These are phyloP conservation scores for Russula ochroleuca DNA, from an alignment of 768 basidiomycete species.

Conservation along the genomic window DNA sequence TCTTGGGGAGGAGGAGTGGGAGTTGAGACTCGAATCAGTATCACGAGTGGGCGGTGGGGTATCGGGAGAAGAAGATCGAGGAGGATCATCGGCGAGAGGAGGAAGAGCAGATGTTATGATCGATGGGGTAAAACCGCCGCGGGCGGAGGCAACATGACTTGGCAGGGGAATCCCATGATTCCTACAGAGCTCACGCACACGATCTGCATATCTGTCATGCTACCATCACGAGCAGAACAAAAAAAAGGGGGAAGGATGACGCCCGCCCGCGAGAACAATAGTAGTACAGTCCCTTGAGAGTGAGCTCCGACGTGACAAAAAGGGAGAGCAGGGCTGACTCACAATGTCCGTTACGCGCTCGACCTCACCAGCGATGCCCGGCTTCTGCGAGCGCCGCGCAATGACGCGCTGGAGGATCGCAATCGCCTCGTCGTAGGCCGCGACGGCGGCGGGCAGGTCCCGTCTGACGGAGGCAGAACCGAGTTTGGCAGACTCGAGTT, in stretches of 20 bases:
- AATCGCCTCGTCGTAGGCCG: conserved; percentile 23
- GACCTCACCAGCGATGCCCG: conserved; percentile 3
- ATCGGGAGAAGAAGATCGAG: not conserved
- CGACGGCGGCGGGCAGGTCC: conserved; percentile 3
- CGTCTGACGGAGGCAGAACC: not conserved
- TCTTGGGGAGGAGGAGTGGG: not conserved
- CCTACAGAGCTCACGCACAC: conserved; percentile 16
- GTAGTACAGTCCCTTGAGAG: not conserved
- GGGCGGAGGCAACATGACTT: not conserved
- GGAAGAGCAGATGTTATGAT: not conserved
- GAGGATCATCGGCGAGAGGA: not conserved
- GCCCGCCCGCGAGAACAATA: not conserved
- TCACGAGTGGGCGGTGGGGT: not conserved
- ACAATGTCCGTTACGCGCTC: conserved; percentile 16
- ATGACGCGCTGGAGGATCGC: conserved; percentile 43
- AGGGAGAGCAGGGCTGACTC: not conserved
- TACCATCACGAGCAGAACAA: not conserved
- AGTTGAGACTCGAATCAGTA: not conserved
- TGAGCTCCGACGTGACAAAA: not conserved
- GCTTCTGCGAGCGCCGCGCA: not conserved
- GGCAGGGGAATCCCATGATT: not conserved
- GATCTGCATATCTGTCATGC: conserved; percentile 11
- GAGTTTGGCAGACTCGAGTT: conserved; percentile 12
- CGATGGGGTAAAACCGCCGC: not conserved
- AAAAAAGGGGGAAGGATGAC: too few species aligned